Conservation (phyloP, 352 stramenopile genomes). For the Peronosclerospora sorghi region DNA sequence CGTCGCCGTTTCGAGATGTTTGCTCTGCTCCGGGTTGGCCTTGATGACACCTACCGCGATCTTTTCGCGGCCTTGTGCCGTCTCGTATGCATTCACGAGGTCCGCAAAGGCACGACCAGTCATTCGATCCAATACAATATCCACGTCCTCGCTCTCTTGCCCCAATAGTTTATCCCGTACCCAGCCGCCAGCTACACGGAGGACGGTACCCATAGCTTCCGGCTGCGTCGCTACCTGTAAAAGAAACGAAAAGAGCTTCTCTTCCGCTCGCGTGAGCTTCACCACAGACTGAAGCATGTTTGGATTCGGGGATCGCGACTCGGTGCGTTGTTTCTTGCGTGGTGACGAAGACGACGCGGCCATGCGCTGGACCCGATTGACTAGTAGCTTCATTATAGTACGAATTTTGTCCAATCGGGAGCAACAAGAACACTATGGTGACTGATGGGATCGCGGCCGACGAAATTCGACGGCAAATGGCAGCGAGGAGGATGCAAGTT, state of each 20-base stretch:
- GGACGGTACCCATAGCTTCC: constrained; percentile 39
- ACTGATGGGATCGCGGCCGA: constrained; percentile 18
- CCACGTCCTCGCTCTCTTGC: constrained; percentile 88
- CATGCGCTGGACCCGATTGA: constrained; percentile 14
- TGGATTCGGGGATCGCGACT: background rate
- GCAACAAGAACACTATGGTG: constrained; percentile 1
- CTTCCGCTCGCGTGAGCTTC: constrained; percentile 33
- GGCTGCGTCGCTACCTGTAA: constrained; percentile 47
- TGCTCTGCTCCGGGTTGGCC: constrained; percentile 89
- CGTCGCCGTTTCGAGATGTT: constrained; percentile 97
- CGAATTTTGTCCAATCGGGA: constrained; percentile 3
- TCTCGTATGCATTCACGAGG: constrained; percentile 57
- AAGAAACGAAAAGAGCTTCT: constrained; percentile 55
- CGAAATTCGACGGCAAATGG: constrained; percentile 31
- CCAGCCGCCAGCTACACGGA: constrained; percentile 97
- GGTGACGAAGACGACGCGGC: constrained; percentile 1
- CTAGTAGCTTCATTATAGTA: background rate
- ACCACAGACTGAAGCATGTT: constrained; percentile 8
- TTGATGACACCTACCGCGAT: constrained; percentile 63
- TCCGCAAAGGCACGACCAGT: constrained; percentile 90
- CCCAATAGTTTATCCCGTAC: constrained; percentile 96
- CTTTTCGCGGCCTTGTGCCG: constrained; percentile 32
- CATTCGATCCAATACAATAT: constrained; percentile 96
- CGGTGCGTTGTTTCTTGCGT: constrained; percentile 24
- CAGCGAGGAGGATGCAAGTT: constrained; percentile 21